Percentiles rank a stretch among this genome's conserved stretches.
These are phyloP conservation scores for Cystofilobasidium macerans DNA, from an alignment of 768 basidiomycete species.

Conservation along the genomic window DNA sequence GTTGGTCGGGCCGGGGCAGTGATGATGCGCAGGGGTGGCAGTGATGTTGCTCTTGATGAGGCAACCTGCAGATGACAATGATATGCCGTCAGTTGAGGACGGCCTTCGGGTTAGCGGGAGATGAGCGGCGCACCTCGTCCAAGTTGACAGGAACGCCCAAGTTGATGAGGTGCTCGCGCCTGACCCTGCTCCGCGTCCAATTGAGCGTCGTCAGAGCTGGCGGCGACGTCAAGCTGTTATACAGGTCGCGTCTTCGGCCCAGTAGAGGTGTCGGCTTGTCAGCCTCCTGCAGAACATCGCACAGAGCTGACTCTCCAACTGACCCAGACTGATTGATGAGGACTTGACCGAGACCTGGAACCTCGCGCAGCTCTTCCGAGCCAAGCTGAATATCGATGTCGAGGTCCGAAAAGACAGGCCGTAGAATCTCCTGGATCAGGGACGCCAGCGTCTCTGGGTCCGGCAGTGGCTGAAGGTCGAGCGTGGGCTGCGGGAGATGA, in stretches of 20 bases:
- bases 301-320: conserved; percentile 7
- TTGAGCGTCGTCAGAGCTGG: conserved; percentile 55
- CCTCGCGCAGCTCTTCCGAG: conserved; percentile 52
- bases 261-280: conserved; percentile 12
- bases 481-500: conserved; percentile 47
- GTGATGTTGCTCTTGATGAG: conserved; percentile 34
- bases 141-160: conserved; percentile 90
- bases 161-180: conserved; percentile 78
- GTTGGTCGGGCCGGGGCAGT: conserved; percentile 41
- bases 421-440: conserved; percentile 56
- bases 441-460: conserved; percentile 48
- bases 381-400: conserved; percentile 36
- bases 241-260: conserved; percentile 58
- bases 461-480: conserved; percentile 57
- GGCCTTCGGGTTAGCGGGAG: conserved; percentile 47
- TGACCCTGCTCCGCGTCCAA: conserved; percentile 85
- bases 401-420: conserved; percentile 50
- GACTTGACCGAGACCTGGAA: conserved; percentile 68
- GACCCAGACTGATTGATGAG: conserved; percentile 67
- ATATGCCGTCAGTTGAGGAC: not conserved
- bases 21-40: conserved; percentile 71
- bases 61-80: conserved; percentile 33
- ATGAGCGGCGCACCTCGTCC: conserved; percentile 55
- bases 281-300: conserved; percentile 7
- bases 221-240: conserved; percentile 52